A percentile compares a stretch with the other conserved stretches of the same genome.
phyloP scores from a whole-genome alignment of 805 yeast genomes.

The Blastobotrys americana region DNA sequence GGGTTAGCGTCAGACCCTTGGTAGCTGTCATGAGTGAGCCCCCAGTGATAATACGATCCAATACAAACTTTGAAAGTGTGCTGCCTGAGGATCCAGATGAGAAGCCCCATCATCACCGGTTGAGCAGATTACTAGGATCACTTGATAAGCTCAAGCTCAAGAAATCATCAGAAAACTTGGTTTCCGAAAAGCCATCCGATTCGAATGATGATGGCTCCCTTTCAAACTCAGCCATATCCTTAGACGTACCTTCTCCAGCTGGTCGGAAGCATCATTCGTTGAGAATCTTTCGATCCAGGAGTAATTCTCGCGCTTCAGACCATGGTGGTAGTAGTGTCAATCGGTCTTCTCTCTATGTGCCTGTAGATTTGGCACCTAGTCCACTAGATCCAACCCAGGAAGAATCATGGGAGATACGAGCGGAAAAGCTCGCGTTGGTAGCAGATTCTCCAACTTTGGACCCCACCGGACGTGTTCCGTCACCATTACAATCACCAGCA shows the following conservation, averaged over 20 bases:
- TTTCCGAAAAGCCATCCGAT: background rate
- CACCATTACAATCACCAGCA: background rate
- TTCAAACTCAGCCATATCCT: background rate
- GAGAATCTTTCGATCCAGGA: background rate
- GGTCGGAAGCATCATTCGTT: background rate
- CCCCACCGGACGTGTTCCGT: background rate
- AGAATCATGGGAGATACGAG: conserved; percentile 8
- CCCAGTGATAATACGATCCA: background rate
- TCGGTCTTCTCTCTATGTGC: conserved; percentile 1
- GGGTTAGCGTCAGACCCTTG: no score
- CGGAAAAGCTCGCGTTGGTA: conserved; percentile 3
- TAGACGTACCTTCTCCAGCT: background rate
- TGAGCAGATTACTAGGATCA: background rate
- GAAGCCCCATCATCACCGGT: background rate
- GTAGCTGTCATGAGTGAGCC: background rate
- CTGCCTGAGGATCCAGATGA: background rate
- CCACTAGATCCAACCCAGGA: background rate
- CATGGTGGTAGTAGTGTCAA: no score
- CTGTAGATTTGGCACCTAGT: conserved; percentile 1
- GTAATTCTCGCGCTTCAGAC: background rate
- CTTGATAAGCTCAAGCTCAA: background rate
- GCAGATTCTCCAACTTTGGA: background rate
- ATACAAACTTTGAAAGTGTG: background rate
- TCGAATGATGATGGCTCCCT: background rate
- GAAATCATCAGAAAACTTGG: background rate